phyloP scores from a whole-genome alignment of 805 yeast genomes.

The Kregervanrija delftensis region DNA sequence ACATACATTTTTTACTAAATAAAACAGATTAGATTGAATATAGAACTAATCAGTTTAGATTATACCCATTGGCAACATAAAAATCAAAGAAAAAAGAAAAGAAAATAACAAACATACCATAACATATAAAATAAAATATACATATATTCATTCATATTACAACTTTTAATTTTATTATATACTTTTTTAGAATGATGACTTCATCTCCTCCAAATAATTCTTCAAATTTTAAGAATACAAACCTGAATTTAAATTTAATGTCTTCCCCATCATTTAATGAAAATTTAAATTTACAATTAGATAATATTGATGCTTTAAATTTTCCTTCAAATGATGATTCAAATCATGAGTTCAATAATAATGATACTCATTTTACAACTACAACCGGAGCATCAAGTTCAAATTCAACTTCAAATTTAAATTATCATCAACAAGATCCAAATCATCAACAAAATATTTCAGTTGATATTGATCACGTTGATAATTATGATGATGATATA shows the following conservation, averaged over 20 bases:
- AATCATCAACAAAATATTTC: too few relatives aligned
- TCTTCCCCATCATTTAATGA: slow-evolving; percentile 21
- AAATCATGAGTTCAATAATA: slow-evolving; percentile 5
- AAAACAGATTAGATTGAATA: too few relatives aligned
- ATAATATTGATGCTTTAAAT: slow-evolving; percentile 12
- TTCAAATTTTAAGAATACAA: slow-evolving; percentile 13
- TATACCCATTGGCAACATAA: too few relatives aligned
- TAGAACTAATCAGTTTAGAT: too few relatives aligned
- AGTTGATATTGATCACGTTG: too few relatives aligned
- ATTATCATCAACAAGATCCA: too few relatives aligned
- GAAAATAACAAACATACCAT: too few relatives aligned
- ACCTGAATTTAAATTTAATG: slow-evolving; percentile 12
- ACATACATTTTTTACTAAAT: too few relatives aligned
- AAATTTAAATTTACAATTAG: slow-evolving; percentile 14
- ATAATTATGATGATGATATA: too few relatives aligned
- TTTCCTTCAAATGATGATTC: background rate
- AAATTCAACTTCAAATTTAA: background rate
- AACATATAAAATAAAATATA: background rate
- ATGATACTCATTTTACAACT: slow-evolving; percentile 1
- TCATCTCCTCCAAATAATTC: slow-evolving; percentile 27
- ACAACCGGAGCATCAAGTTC: slow-evolving; percentile 4
- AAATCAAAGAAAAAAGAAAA: too few relatives aligned
- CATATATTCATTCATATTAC: too few relatives aligned
- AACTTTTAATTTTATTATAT: background rate
- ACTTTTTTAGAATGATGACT: slow-evolving; percentile 24